phyloP scores from a whole-genome alignment of 805 yeast species.

The Candida berthetii region DNA sequence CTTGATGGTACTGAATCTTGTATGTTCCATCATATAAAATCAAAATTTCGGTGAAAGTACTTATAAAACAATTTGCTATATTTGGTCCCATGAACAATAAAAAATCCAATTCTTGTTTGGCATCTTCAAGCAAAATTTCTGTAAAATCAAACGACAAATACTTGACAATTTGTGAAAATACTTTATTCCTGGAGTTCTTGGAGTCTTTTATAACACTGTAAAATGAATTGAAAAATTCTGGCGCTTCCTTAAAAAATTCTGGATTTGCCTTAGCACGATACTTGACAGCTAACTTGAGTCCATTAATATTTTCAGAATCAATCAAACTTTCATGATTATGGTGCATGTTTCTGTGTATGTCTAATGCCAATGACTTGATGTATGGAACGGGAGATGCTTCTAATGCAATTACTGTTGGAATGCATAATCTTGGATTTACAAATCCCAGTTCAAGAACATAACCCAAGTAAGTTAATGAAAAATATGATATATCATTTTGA shows the following conservation, averaged over 20 bases:
- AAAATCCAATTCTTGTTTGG: not conserved
- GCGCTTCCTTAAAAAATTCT: constrained; percentile 21
- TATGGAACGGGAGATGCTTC: constrained; percentile 42
- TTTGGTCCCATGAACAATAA: not conserved
- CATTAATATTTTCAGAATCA: constrained; percentile 59
- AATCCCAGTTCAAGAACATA: constrained; percentile 58
- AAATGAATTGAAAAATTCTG: constrained; percentile 30
- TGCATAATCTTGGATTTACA: constrained; percentile 67
- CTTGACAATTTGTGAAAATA: constrained; percentile 27
- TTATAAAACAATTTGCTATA: not conserved
- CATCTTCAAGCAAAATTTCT: not conserved
- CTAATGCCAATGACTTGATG: constrained; percentile 42
- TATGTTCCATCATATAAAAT: not conserved
- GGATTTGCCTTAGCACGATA: constrained; percentile 28
- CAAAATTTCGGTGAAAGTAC: not conserved
- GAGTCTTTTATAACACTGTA: constrained; percentile 35
- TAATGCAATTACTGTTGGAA: constrained; percentile 66
- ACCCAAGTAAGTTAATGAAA: constrained; percentile 50
- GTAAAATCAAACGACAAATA: constrained; percentile 2
- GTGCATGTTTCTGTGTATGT: constrained; percentile 47
- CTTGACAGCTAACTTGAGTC: constrained; percentile 46
- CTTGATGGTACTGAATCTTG: not conserved
- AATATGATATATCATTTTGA: constrained; percentile 38
- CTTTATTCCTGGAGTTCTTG: constrained; percentile 33
- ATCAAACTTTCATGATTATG: constrained; percentile 69